phyloP scores from a whole-genome alignment of 1,284 basidiomycete genomes.

The Crucibulum parvulum region DNA sequence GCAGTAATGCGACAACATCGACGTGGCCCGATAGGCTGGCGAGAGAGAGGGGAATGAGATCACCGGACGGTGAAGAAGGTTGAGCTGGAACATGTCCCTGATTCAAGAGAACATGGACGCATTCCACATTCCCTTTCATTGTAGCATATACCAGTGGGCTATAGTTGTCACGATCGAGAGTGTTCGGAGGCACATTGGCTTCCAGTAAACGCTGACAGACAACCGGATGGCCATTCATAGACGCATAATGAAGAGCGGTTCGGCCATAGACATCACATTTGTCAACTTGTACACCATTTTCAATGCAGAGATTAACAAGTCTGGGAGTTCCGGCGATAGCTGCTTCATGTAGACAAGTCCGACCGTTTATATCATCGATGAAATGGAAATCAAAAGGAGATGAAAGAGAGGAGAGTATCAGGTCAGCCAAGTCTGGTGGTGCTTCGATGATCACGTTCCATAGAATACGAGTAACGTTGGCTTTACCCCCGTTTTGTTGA shows the following conservation, averaged over 20 bases:
- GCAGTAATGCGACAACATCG: conserved; percentile 82
- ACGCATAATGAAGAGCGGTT: conserved; percentile 94
- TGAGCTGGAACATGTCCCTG: conserved; percentile 68
- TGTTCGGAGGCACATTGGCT: conserved; percentile 69
- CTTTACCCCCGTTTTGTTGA: conserved; percentile 62
- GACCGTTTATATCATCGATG: conserved; percentile 96
- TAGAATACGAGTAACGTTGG: conserved; percentile 83
- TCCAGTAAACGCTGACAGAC: conserved; percentile 84
- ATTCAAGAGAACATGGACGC: conserved; percentile 81
- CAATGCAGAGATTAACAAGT: conserved; percentile 87
- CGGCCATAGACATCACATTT: conserved; percentile 91
- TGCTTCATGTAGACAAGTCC: conserved; percentile 95
- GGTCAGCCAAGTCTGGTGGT: conserved; percentile 72
- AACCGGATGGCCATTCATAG: conserved; percentile 88
- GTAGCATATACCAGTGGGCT: conserved; percentile 94
- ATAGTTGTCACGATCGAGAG: conserved; percentile 93
- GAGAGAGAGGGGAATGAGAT: conserved; percentile 89
- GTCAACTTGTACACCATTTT: conserved; percentile 71
- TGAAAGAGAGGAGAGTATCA: conserved; percentile 74
- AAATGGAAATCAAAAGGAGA: conserved; percentile 88
- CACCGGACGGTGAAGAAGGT: conserved; percentile 62
- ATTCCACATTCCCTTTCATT: conserved; percentile 84
- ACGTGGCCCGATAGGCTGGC: conserved; percentile 92
- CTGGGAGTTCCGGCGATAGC: conserved; percentile 84
- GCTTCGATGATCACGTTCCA: conserved; percentile 93